Percentiles rank a stretch among this genome's conserved stretches.
These are phyloP conservation scores for Agaricus subrufescens DNA, from an alignment of 768 basidiomycete species.

Conservation along the genomic window DNA sequence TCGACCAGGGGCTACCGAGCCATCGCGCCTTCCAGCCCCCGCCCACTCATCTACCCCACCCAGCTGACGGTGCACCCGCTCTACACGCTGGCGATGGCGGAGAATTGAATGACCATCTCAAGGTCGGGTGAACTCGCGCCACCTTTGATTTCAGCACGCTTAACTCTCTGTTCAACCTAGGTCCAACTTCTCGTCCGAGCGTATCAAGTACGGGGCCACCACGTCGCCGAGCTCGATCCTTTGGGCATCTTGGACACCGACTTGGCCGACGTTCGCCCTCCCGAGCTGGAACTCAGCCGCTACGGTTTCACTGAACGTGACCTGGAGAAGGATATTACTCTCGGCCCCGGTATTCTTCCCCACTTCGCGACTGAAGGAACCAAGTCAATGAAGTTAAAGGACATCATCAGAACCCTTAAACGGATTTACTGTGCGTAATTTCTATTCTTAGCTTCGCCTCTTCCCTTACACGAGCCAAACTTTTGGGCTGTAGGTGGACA, in stretches of 20 bases:
- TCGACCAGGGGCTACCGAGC: conserved; percentile 82
- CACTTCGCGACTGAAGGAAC: conserved; percentile 87
- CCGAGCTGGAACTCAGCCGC: conserved; percentile 89
- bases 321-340: conserved; percentile 88
- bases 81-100: conserved; percentile 64
- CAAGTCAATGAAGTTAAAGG: conserved; percentile 83
- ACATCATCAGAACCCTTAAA: conserved; percentile 87
- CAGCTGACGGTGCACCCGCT: conserved; percentile 77
- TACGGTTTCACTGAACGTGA: conserved; percentile 96
- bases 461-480: too few species aligned
- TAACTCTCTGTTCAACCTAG: conserved; percentile 33
- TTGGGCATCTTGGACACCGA: conserved; percentile 91
- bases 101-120: conserved; percentile 90
- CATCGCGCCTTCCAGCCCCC: conserved; percentile 82
- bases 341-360: conserved; percentile 94
- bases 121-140: conserved; percentile 43
- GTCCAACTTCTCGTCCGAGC: conserved; percentile 97
- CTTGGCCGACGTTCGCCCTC: conserved; percentile 69
- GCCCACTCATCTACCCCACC: conserved; percentile 62
- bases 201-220: conserved; percentile 98
- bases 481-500: conserved; percentile 57
- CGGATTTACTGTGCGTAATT: conserved; percentile 84
- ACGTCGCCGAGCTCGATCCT: conserved; percentile 93
- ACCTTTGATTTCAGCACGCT: conserved; percentile 5
- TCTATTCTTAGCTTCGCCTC: not conserved